Evolutionary conservation across 345 rosid genomes (phyloP).

Genomic region (Firmiana major): DNA sequence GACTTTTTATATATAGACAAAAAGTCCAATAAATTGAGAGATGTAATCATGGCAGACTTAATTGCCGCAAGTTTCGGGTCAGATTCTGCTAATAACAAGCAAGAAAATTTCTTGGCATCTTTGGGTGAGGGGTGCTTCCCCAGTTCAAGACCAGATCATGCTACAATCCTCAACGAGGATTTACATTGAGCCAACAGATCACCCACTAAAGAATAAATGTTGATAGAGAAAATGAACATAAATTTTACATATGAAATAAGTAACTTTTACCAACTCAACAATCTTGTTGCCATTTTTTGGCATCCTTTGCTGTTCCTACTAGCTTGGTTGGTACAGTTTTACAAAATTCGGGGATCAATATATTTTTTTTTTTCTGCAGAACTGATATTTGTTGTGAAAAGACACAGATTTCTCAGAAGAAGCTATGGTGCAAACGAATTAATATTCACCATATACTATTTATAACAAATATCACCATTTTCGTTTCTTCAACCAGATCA

Average conservation of each 20-base stretch:
- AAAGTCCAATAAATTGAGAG: constrained; percentile 8
- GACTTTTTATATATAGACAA: not conserved
- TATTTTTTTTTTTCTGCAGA: not conserved
- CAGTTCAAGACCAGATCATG: too few species aligned
- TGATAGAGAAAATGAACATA: too few species aligned
- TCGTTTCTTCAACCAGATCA: not conserved
- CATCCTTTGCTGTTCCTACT: not conserved
- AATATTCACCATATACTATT: too few species aligned
- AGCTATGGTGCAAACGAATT: not conserved
- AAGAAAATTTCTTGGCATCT: not conserved
- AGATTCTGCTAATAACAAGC: constrained; percentile 31
- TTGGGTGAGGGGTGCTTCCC: too few species aligned
- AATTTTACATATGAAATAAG: too few species aligned
- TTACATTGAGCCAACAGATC: too few species aligned
- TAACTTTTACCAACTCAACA: too few species aligned
- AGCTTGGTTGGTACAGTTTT: not conserved
- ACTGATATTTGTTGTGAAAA: not conserved
- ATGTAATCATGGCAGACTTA: constrained; percentile 39
- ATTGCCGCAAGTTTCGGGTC: constrained; percentile 53
- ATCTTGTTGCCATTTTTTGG: too few species aligned
- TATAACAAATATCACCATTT: not conserved
- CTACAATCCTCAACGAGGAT: too few species aligned
- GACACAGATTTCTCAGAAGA: not conserved
- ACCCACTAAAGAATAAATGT: too few species aligned
- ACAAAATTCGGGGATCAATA: not conserved